Evolutionary conservation across 2,329 filamentous ascomycete species (phyloP).

Genomic region (Didymosphaeria variabile): DNA sequence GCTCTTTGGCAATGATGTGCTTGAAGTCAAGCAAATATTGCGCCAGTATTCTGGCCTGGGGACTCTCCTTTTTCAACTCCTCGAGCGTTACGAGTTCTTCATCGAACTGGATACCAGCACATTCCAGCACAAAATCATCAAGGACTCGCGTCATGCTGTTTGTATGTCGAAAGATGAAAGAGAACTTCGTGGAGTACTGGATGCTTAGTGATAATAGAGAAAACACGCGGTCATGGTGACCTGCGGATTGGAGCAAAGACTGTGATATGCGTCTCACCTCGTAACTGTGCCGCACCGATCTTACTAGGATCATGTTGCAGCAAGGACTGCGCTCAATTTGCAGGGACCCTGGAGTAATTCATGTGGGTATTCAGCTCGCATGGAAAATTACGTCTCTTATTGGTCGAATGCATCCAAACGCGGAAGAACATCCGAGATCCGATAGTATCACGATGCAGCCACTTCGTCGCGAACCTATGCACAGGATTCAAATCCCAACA

Average conservation of each 20-base stretch:
- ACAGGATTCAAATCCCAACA: background rate
- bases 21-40: slow-evolving; percentile 2
- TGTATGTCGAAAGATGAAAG: background rate
- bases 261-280: background rate
- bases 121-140: background rate
- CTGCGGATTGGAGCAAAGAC: background rate
- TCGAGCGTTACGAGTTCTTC: background rate
- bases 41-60: background rate
- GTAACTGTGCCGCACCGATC: background rate
- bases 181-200: background rate
- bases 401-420: background rate
- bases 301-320: background rate
- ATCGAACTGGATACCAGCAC: background rate
- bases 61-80: background rate
- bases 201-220: background rate
- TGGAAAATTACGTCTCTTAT: background rate
- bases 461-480: background rate
- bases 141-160: background rate
- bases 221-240: background rate
- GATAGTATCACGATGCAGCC: background rate
- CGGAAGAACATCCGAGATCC: background rate
- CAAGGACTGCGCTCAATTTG: background rate
- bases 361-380: background rate
- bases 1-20: background rate
- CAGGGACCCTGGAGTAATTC: background rate